Percentiles rank a stretch among this genome's conserved stretches.
Conservation (phyloP, 805 yeast species). For the Candida alai region DNA sequence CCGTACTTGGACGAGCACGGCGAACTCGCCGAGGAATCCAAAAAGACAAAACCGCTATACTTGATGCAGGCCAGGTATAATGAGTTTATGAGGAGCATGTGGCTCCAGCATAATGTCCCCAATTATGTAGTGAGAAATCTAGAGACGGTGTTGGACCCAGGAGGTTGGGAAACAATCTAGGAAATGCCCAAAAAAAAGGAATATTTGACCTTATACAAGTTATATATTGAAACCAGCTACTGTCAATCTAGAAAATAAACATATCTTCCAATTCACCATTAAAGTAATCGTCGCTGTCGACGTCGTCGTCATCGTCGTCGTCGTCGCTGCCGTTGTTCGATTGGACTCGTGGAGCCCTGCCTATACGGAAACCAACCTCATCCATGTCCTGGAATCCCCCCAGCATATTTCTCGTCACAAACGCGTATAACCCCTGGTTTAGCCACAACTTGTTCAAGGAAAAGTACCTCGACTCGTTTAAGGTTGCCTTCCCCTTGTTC, state of each 20-base stretch:
- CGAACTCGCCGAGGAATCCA: constrained; percentile 71
- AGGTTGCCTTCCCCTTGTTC: constrained; percentile 52
- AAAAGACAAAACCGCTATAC: constrained; percentile 67
- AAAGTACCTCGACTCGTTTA: constrained; percentile 51
- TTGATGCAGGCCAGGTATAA: constrained; percentile 61
- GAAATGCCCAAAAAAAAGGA: not conserved
- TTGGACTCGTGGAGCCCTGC: too few species aligned
- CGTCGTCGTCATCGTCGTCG: constrained; percentile 1
- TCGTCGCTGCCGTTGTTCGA: too few species aligned
- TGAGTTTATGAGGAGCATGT: constrained; percentile 58
- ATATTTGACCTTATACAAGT: not conserved
- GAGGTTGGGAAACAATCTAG: constrained; percentile 92
- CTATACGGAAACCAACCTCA: too few species aligned
- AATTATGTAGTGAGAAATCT: constrained; percentile 74
- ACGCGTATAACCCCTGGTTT: constrained; percentile 53
- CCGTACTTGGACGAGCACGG: constrained; percentile 89
- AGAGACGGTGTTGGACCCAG: constrained; percentile 77
- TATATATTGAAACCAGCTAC: not conserved
- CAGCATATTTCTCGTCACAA: constrained; percentile 32
- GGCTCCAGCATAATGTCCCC: constrained; percentile 78
- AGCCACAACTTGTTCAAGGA: constrained; percentile 60
- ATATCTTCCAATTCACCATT: not conserved
- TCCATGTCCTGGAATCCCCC: constrained; percentile 16
- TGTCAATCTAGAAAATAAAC: not conserved
- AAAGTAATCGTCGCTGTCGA: not conserved